Conservation (phyloP, 441 rosid species). For the Hura crepitans region DNA sequence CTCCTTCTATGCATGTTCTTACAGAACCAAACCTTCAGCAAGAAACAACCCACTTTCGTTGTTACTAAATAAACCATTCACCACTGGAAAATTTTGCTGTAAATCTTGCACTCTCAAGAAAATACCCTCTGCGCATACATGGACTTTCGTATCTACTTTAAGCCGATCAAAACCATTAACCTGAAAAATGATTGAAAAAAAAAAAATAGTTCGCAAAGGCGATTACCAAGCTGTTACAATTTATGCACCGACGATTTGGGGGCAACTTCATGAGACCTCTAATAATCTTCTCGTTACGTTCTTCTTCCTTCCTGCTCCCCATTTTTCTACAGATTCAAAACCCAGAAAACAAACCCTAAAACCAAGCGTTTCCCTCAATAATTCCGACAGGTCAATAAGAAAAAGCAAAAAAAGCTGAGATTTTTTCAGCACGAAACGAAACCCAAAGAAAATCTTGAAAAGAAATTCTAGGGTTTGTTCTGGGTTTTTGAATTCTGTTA, state of each 20-base stretch:
- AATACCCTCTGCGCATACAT: not conserved
- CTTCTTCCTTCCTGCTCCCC: constrained; percentile 87
- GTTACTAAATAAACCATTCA: not conserved
- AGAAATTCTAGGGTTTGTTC: constrained; percentile 9
- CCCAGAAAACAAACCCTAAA: not conserved
- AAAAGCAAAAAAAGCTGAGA: not conserved
- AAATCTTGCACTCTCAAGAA: not conserved
- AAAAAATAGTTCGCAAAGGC: not conserved
- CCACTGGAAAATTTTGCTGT: not conserved
- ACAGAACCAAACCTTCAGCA: not conserved
- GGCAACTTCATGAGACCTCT: constrained; percentile 98
- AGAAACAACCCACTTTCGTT: not conserved
- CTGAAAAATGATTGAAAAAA: not conserved
- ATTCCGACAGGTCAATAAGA: not conserved
- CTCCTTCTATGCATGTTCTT: not conserved
- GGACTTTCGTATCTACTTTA: not conserved
- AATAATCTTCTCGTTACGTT: constrained; percentile 89
- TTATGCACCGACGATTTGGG: constrained; percentile 93
- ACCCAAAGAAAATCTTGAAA: not conserved
- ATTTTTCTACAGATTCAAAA: constrained; percentile 33
- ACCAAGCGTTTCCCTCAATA: not conserved
- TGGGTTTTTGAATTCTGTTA: constrained; percentile 13
- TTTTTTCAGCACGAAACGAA: not conserved
- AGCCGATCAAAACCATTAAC: not conserved
- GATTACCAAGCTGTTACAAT: constrained; percentile 87